These are phyloP conservation scores for Amaranthus tricolor DNA, from an alignment of 179 eudicot species.

Conservation along the genomic window DNA sequence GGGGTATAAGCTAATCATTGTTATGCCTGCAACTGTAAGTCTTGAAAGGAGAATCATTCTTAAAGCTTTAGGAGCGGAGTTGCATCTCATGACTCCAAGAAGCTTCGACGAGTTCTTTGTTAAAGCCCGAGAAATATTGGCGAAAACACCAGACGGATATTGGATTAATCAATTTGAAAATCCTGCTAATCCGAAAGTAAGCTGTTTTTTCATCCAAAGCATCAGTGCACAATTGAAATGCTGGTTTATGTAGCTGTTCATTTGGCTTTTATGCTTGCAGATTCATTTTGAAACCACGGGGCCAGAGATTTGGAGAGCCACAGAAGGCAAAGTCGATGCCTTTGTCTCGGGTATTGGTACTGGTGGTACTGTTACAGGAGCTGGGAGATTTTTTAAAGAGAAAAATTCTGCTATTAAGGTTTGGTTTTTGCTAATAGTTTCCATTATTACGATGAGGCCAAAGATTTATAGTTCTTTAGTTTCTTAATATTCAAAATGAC, in stretches of 20 bases:
- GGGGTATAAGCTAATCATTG: conserved; percentile 73
- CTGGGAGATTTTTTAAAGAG: conserved; percentile 74
- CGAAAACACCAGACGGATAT: conserved; percentile 58
- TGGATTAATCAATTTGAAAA: conserved; percentile 72
- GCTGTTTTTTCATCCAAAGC: neutral
- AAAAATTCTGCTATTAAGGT: conserved; percentile 78
- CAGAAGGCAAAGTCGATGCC: conserved; percentile 68
- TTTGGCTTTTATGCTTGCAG: conserved; percentile 29
- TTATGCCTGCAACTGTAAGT: conserved; percentile 76
- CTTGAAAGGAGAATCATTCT: conserved; percentile 66
- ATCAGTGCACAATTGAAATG: neutral
- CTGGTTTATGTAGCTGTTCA: neutral
- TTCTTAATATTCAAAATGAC: too few relatives aligned
- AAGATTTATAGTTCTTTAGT: too few relatives aligned
- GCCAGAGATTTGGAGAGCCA: conserved; percentile 84
- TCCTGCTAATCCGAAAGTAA: conserved; percentile 72
- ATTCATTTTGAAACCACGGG: conserved; percentile 86
- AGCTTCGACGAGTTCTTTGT: conserved; percentile 54
- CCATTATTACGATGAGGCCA: too few relatives aligned
- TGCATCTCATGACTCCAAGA: conserved; percentile 68
- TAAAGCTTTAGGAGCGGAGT: conserved; percentile 73
- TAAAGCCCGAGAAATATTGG: conserved; percentile 58
- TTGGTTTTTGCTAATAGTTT: neutral
- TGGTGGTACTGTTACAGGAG: conserved; percentile 79
- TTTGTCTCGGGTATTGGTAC: conserved; percentile 83